phyloP scores from a whole-genome alignment of 495 filamentous ascomycete genomes.

The Lentithecium fluviatile region DNA sequence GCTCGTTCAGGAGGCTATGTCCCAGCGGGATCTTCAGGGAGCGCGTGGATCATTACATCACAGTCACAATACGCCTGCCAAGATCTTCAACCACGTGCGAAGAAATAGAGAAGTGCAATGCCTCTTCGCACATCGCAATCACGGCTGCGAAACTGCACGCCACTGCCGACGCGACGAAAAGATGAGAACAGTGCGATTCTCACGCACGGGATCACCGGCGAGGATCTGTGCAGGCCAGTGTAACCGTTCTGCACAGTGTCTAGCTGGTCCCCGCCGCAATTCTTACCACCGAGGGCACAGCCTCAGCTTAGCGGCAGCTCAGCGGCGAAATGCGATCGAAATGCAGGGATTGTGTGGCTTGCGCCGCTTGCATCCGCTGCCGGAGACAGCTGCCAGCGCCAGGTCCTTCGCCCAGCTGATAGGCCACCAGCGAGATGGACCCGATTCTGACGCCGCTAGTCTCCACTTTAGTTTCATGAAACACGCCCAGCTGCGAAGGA shows the following conservation, averaged over 20 bases:
- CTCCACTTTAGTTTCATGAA: conserved; percentile 30
- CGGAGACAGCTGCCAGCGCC: conserved; percentile 5
- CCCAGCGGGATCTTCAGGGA: conserved; percentile 20
- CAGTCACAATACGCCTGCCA: background rate
- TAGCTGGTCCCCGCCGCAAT: background rate
- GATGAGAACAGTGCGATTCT: too few species aligned
- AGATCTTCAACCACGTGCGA: background rate
- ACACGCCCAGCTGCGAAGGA: conserved; percentile 13
- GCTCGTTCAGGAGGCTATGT: background rate
- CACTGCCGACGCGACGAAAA: too few species aligned
- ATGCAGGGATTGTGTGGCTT: conserved; percentile 28
- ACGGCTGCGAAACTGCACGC: too few species aligned
- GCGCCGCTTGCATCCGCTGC: conserved; percentile 5
- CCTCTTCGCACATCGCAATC: too few species aligned
- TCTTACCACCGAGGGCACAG: background rate
- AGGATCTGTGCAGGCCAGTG: too few species aligned
- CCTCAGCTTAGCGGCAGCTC: background rate
- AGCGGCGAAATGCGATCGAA: background rate
- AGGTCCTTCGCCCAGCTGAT: background rate
- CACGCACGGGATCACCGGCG: too few species aligned
- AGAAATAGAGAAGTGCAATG: background rate
- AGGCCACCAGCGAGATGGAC: background rate
- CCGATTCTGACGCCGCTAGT: conserved; percentile 22
- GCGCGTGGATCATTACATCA: conserved; percentile 28
- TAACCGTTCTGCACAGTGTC: background rate